These are phyloP conservation scores for Plectosphaerella sp. DNA, from an alignment of 2,329 filamentous ascomycete species.

Conservation along the genomic window DNA sequence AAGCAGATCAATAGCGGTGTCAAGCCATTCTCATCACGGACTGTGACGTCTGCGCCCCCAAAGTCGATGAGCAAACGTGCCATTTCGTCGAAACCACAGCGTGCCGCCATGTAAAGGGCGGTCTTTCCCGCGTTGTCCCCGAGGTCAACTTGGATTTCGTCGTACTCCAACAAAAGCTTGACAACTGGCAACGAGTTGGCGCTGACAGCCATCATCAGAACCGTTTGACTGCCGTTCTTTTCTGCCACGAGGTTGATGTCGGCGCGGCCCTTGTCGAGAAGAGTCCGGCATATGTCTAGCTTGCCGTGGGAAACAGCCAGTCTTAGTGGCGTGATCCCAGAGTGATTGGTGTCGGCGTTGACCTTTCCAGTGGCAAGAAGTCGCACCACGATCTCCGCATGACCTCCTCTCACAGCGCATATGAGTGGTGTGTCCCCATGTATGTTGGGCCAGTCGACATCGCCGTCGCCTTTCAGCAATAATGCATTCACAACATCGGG, in stretches of 20 bases:
- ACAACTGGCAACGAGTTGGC: no score
- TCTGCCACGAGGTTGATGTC: neutral
- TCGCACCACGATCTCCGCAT: neutral
- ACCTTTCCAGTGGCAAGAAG: neutral
- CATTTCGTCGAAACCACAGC: no score
- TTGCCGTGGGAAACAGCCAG: neutral
- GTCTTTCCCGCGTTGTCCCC: no score
- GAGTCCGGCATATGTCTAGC: neutral
- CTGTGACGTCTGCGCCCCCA: no score
- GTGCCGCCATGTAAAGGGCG: no score
- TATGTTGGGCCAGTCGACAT: slow-evolving; percentile 7
- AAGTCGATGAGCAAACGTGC: no score
- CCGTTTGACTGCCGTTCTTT: neutral
- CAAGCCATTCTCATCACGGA: neutral
- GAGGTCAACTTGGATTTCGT: no score
- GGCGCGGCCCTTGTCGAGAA: neutral
- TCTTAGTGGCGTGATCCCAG: neutral
- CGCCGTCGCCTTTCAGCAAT: slow-evolving; percentile 5
- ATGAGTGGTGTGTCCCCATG: neutral
- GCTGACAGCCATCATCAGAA: no score
- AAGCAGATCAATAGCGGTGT: neutral
- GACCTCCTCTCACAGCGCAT: neutral
- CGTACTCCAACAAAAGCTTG: no score
- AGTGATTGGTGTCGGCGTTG: neutral
- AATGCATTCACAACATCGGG: slow-evolving; percentile 10